Conservation (phyloP, 2,329 filamentous ascomycete genomes). For the Cercospora sojina region DNA sequence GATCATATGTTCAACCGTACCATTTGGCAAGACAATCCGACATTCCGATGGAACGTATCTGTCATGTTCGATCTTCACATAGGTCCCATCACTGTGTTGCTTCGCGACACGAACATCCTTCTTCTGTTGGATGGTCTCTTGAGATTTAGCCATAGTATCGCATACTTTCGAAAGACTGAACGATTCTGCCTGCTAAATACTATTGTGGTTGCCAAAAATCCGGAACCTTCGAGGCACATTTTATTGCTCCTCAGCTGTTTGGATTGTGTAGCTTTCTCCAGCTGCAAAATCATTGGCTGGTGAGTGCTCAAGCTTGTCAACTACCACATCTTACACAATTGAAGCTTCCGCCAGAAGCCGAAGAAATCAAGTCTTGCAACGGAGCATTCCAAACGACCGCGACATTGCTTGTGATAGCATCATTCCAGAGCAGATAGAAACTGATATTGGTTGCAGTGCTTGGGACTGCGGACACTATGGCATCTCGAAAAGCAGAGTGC, state of each 20-base stretch:
- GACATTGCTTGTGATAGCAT: neutral
- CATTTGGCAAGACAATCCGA: constrained; percentile 5
- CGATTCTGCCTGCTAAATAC: neutral
- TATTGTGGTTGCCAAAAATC: neutral
- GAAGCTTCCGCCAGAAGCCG: neutral
- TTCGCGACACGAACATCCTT: neutral
- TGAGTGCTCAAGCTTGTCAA: neutral
- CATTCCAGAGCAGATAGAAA: neutral
- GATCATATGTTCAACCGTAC: constrained; percentile 4
- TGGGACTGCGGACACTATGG: neutral
- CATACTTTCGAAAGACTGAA: neutral
- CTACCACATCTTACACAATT: neutral
- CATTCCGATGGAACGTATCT: constrained; percentile 2
- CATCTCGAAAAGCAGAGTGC: neutral
- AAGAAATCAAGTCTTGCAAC: neutral
- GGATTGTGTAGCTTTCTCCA: neutral
- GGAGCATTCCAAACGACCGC: neutral
- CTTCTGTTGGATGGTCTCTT: neutral
- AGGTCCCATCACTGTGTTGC: neutral
- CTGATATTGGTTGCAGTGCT: neutral
- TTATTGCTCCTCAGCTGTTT: neutral
- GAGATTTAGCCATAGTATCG: neutral
- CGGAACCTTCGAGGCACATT: neutral
- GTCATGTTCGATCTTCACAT: constrained; percentile 7
- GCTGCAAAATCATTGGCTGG: neutral